phyloP scores from a whole-genome alignment of 2,329 filamentous ascomycete genomes.

The Periconia digitata region DNA sequence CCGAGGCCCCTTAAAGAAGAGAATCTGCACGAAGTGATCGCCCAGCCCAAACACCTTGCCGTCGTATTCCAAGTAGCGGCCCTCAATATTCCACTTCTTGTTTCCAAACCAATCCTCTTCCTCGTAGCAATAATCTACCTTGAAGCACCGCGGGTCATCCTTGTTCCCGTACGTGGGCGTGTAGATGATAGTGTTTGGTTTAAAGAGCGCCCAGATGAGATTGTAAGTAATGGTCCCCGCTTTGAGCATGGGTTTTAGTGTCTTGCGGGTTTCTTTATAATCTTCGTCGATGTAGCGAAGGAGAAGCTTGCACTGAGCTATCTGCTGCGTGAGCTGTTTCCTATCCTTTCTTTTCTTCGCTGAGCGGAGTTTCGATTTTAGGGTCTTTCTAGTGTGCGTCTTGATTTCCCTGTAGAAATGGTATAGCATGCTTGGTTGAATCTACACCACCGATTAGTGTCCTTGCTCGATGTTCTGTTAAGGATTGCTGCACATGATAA shows the following conservation, averaged over 20 bases:
- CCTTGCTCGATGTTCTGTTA: no score
- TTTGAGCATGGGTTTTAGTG: conserved; percentile 76
- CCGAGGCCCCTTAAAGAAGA: conserved; percentile 75
- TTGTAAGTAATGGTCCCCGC: conserved; percentile 87
- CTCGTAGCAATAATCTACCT: conserved; percentile 74
- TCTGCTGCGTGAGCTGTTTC: conserved; percentile 61
- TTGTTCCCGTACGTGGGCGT: conserved; percentile 73
- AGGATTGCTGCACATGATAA: no score
- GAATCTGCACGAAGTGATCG: conserved; percentile 67
- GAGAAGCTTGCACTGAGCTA: conserved; percentile 69
- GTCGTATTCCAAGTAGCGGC: conserved; percentile 81
- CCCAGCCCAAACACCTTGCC: conserved; percentile 83
- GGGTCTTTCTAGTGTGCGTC: conserved; percentile 58
- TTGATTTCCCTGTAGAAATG: conserved; percentile 79
- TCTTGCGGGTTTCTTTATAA: conserved; percentile 76
- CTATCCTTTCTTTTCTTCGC: conserved; percentile 63
- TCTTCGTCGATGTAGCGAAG: conserved; percentile 79
- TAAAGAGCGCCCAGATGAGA: conserved; percentile 84
- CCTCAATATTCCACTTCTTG: conserved; percentile 75
- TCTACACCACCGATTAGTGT: conserved; percentile 12
- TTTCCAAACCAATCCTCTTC: conserved; percentile 69
- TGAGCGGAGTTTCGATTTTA: conserved; percentile 62
- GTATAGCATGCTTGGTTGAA: conserved; percentile 52
- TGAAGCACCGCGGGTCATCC: conserved; percentile 80
- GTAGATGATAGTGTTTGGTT: conserved; percentile 79